Percentiles rank a stretch among this genome's conserved stretches.
phyloP scores from a whole-genome alignment of 2,329 filamentous ascomycete species.

The Venturia pyrina region DNA sequence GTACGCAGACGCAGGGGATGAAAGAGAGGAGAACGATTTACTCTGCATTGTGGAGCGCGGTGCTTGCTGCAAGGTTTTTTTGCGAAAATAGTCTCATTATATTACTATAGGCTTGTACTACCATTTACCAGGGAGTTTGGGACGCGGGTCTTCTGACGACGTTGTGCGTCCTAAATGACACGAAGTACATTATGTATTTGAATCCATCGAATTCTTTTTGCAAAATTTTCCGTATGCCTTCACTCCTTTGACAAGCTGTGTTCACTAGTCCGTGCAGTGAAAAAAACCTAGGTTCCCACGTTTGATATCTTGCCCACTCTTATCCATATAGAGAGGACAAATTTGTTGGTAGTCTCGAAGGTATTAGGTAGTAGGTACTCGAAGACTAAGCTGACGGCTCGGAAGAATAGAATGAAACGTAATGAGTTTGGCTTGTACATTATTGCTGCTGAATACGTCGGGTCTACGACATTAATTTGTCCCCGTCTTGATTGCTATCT shows the following conservation, averaged over 20 bases:
- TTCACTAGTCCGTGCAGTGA: not conserved
- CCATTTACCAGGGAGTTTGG: slow-evolving; percentile 4
- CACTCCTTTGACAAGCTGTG: not conserved
- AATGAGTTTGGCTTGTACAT: too few species aligned
- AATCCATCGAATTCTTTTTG: not conserved
- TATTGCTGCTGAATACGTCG: too few species aligned
- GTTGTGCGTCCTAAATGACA: not conserved
- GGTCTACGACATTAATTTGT: too few species aligned
- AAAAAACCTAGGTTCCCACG: not conserved
- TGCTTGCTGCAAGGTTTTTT: not conserved
- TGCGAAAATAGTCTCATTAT: slow-evolving; percentile 1
- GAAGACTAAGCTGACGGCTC: too few species aligned
- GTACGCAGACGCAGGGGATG: not conserved
- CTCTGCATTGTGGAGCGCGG: not conserved
- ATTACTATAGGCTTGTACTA: not conserved
- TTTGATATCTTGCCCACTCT: too few species aligned
- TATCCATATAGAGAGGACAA: too few species aligned
- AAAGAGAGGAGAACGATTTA: not conserved
- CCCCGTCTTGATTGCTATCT: too few species aligned
- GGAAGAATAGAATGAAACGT: too few species aligned
- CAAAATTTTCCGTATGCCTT: not conserved
- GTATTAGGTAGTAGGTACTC: too few species aligned
- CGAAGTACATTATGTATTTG: not conserved
- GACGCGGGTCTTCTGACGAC: not conserved
- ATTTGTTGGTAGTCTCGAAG: too few species aligned